Evolutionary conservation across 805 yeast genomes (phyloP).

Genomic region (Metschnikowia reukaufii): DNA sequence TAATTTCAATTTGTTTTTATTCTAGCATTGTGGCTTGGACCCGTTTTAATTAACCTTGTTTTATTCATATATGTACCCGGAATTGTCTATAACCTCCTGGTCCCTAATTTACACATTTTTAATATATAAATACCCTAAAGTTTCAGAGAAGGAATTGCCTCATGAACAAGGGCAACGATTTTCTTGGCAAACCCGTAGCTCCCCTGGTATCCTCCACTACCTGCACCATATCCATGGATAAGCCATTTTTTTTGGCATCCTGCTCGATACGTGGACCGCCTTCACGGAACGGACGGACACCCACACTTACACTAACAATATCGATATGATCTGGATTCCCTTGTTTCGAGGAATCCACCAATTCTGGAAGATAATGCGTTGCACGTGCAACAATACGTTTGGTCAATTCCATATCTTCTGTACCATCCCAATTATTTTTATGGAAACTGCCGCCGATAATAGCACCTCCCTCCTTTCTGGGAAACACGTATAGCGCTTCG

Average conservation of each 20-base stretch:
- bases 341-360: constrained; percentile 27
- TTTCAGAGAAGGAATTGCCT: constrained; percentile 1
- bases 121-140: neutral
- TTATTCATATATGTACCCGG: neutral
- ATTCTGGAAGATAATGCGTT: constrained; percentile 38
- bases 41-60: neutral
- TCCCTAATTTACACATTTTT: neutral
- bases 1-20: too few relatives aligned
- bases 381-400: constrained; percentile 50
- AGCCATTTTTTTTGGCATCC: constrained; percentile 35
- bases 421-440: constrained; percentile 14
- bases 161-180: constrained; percentile 6
- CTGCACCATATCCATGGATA: constrained; percentile 67
- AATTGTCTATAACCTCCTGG: neutral
- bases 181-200: constrained; percentile 60
- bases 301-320: constrained; percentile 34
- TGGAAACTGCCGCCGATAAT: constrained; percentile 58
- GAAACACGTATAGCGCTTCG: constrained; percentile 61
- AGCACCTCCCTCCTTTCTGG: constrained; percentile 64
- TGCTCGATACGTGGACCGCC: constrained; percentile 36
- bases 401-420: constrained; percentile 43
- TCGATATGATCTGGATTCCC: constrained; percentile 32
- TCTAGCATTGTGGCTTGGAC: too few relatives aligned
- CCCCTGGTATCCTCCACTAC: constrained; percentile 46
- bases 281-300: constrained; percentile 40